phyloP scores from a whole-genome alignment of 129 eudicot species.

The Kitagawia praeruptora region DNA sequence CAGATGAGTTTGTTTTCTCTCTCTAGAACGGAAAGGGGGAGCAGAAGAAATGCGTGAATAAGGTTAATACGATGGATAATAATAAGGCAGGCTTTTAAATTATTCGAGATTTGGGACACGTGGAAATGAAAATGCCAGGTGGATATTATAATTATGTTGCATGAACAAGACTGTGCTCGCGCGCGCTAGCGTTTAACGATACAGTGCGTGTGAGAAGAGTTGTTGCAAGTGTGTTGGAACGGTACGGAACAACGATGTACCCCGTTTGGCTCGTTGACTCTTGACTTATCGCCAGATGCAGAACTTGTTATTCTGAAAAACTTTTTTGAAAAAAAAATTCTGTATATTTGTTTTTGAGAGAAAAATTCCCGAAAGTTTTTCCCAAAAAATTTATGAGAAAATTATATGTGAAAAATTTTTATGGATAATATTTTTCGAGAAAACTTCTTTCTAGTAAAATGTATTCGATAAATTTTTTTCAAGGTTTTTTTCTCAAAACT shows the following conservation, averaged over 20 bases:
- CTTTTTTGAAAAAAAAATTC: too few relatives aligned
- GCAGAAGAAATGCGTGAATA: background rate
- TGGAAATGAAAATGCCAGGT: slow-evolving; percentile 30
- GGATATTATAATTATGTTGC: background rate
- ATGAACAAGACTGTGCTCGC: background rate
- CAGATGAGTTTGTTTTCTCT: slow-evolving; percentile 11
- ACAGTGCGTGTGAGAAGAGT: background rate
- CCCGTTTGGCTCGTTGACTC: background rate
- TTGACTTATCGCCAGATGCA: background rate
- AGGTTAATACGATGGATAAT: slow-evolving; percentile 1
- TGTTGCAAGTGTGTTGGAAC: background rate
- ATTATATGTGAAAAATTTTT: too few relatives aligned
- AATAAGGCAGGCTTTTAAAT: background rate
- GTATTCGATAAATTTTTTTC: too few relatives aligned
- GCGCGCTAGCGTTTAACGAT: background rate
- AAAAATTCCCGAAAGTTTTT: too few relatives aligned
- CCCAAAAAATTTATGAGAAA: too few relatives aligned
- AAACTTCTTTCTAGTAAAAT: too few relatives aligned
- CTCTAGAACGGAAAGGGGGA: slow-evolving; percentile 6
- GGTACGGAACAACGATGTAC: background rate
- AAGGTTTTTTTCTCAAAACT: too few relatives aligned
- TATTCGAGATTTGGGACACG: slow-evolving; percentile 50
- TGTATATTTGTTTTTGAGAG: too few relatives aligned
- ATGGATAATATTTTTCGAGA: too few relatives aligned
- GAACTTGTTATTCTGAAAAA: too few relatives aligned